phyloP scores from a whole-genome alignment of 2,329 filamentous ascomycete genomes.

The Xylaria sp. region DNA sequence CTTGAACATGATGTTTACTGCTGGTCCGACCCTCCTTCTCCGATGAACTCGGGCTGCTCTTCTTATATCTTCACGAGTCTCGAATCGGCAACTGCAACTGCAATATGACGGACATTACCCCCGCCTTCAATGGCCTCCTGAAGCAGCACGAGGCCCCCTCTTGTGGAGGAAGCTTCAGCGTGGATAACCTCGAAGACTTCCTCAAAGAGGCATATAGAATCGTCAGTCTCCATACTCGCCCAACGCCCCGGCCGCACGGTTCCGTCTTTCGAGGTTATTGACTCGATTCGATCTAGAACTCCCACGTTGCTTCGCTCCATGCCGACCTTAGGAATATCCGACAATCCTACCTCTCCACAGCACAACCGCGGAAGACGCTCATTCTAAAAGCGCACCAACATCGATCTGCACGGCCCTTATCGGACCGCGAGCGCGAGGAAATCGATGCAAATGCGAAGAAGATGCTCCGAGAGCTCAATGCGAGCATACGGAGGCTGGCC shows the following conservation, averaged over 20 bases:
- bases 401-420: conserved; percentile 67
- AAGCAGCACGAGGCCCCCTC: conserved; percentile 65
- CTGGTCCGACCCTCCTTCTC: neutral
- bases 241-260: neutral
- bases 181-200: conserved; percentile 79
- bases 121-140: conserved; percentile 74
- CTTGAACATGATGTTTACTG: neutral
- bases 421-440: conserved; percentile 82
- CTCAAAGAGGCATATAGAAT: conserved; percentile 94
- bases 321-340: conserved; percentile 84
- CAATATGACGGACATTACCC: conserved; percentile 70
- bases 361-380: conserved; percentile 68
- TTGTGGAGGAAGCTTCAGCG: conserved; percentile 55
- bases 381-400: conserved; percentile 57
- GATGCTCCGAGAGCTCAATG: conserved; percentile 85
- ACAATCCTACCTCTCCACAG: conserved; percentile 89
- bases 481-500: conserved; percentile 80
- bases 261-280: conserved; percentile 24
- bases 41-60: neutral
- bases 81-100: conserved; percentile 8
- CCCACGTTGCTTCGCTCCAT: conserved; percentile 83
- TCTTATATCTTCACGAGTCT: neutral
- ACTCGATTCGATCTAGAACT: conserved; percentile 63
- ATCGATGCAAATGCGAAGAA: conserved; percentile 89
- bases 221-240: conserved; percentile 59